A percentile compares a stretch with the other conserved stretches of the same genome.
Conservation (phyloP, 805 yeast genomes). For the Candida berthetii region DNA sequence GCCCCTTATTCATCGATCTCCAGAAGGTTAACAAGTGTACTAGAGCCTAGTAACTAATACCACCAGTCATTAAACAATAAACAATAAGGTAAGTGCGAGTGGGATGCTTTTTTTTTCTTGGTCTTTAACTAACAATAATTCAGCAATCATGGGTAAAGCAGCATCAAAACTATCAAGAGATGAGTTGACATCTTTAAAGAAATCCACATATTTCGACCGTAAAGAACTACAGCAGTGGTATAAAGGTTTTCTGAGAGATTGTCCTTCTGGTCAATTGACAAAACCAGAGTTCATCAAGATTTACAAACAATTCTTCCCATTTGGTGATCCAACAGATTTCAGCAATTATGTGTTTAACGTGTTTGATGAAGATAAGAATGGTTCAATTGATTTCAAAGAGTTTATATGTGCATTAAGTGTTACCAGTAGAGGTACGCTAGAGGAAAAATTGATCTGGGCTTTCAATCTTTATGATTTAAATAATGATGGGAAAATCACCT, state of each 20-base stretch:
- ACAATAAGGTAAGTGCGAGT: no score
- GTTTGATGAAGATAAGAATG: constrained; percentile 77
- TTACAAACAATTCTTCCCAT: constrained; percentile 95
- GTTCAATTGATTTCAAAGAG: constrained; percentile 85
- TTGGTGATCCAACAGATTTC: constrained; percentile 93
- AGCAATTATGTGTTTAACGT: constrained; percentile 84
- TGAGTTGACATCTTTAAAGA: constrained; percentile 75
- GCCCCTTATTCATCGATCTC: no score
- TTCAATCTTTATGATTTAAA: constrained; percentile 83
- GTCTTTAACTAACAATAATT: no score
- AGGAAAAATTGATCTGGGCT: constrained; percentile 86
- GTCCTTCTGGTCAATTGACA: constrained; percentile 84
- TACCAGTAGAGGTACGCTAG: constrained; percentile 79
- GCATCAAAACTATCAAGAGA: constrained; percentile 90
- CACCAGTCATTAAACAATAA: no score
- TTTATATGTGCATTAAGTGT: constrained; percentile 84
- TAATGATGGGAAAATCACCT: constrained; percentile 68
- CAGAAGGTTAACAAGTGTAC: no score
- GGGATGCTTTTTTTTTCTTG: no score
- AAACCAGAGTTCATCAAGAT: constrained; percentile 87
- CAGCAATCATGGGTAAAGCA: constrained; percentile 78
- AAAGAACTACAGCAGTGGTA: constrained; percentile 98
- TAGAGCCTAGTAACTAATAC: no score
- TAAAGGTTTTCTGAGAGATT: constrained; percentile 90
- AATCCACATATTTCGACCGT: constrained; percentile 86